Evolutionary conservation across 164 flowering plant genomes (phyloP).

Genomic region (Magnolia kwangsiensis): DNA sequence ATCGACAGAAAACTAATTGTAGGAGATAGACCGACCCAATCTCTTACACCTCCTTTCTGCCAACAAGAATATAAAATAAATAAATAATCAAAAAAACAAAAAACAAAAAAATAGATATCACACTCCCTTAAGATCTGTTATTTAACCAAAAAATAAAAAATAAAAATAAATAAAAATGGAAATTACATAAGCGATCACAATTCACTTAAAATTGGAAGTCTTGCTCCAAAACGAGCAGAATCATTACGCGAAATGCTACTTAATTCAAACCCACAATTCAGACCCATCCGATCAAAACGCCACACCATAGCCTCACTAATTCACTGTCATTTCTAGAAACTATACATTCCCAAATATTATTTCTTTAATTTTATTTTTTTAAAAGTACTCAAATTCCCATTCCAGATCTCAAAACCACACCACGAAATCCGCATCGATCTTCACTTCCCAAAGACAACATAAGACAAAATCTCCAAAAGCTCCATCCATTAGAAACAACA

Average conservation of each 20-base stretch:
- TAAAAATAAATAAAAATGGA: neutral
- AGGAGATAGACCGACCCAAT: neutral
- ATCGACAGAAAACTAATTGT: neutral
- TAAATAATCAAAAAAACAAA: neutral
- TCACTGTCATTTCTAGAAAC: neutral
- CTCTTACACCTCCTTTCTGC: neutral
- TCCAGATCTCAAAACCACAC: slow-evolving; percentile 24
- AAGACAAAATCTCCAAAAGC: neutral
- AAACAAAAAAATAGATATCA: neutral
- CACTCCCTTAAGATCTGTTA: neutral
- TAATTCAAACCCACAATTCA: neutral
- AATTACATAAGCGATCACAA: neutral
- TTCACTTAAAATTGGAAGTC: neutral
- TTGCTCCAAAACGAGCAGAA: neutral
- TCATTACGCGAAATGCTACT: neutral
- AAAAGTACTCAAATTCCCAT: neutral
- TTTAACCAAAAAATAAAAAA: neutral
- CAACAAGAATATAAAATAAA: neutral
- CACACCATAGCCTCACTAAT: neutral
- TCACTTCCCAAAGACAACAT: neutral
- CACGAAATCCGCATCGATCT: neutral
- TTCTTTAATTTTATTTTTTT: too few relatives aligned
- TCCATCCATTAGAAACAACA: neutral
- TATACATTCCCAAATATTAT: neutral
- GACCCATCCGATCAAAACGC: neutral